Base-by-base conservation (phyloP, 345 rosid species). In the Brassica nigra region DNA sequence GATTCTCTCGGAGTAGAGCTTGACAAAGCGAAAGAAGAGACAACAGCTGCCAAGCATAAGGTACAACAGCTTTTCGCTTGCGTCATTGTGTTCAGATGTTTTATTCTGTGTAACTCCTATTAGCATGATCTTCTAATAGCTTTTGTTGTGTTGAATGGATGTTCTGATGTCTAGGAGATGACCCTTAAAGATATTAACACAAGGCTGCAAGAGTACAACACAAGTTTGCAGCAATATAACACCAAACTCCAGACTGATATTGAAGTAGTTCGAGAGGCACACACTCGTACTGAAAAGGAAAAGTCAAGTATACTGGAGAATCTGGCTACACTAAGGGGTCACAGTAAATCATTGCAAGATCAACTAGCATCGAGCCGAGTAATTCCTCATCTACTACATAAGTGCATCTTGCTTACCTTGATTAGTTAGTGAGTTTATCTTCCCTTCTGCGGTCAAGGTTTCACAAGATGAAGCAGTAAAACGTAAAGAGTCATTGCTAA, bases 201-300 rank as follows among this genome's bases (percentile, higher is more conserved):
- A 54, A 54, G 61, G 4, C 27, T 54, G 73, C 94, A 95, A 78
- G 98, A 90, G 82, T 95, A 95, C 80, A 90, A 93, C 81, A 82
- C 86, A 33, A 93, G 92, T 81, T 85, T 95, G 72, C 99, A 93
- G 66, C 97, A 89, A 82, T 91, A 90, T 83, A 95, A 89, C 76
- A 83, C 85, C 82, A 93, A 90, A 82, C 90, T 93, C 18, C 95
- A 88, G 67, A 84, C 83, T 65, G 96, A 95, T 54, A 83, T 90
- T 42, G 91, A 90, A 70, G 54, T 84, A 7, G 82, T 78, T 28
- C 86, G 91, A 7, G 92, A 85, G 11, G 85, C 88, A 37, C 88
- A 86, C 23, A 88, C 79, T 34, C 88, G 90, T 49, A 87, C 90
- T 29, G 96, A 93, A 74, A 90, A 86, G 68, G 98, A 95, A 79